Percentiles rank a stretch among this genome's conserved stretches.
phyloP scores from a whole-genome alignment of 345 rosid genomes.

The Salix koriyanagi region DNA sequence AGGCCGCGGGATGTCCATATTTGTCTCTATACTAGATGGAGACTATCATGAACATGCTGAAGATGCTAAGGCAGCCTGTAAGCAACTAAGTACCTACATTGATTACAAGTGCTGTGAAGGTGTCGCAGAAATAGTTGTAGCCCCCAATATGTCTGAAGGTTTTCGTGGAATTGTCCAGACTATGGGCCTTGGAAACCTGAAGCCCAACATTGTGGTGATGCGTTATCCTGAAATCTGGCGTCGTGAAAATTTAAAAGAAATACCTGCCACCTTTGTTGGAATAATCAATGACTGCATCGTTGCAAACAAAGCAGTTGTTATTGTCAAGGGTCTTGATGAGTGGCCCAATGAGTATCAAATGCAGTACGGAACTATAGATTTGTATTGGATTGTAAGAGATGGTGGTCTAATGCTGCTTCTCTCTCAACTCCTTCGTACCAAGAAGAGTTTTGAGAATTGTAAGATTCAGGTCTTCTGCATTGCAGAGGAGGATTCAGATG shows the following conservation, averaged over 20 bases:
- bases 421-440: slow-evolving; percentile 96
- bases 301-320: slow-evolving; percentile 98
- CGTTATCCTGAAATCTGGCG: slow-evolving; percentile 99
- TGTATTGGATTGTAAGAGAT: slow-evolving; percentile 97
- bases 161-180: slow-evolving; percentile 97
- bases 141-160: slow-evolving; percentile 95
- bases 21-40: slow-evolving; percentile 82
- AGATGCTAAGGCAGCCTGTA: slow-evolving; percentile 91
- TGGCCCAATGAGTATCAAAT: slow-evolving; percentile 98
- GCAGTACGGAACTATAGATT: slow-evolving; percentile 93
- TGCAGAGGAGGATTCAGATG: slow-evolving; percentile 96
- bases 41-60: slow-evolving; percentile 93
- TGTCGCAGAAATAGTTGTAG: slow-evolving; percentile 97
- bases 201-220: slow-evolving; percentile 98
- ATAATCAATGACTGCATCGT: slow-evolving; percentile 92
- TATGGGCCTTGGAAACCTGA: slow-evolving; percentile 96
- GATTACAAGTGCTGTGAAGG: slow-evolving; percentile 95
- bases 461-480: slow-evolving; percentile 98
- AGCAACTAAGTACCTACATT: slow-evolving; percentile 79
- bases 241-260: slow-evolving; percentile 82
- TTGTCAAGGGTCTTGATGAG: slow-evolving; percentile 96
- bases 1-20: slow-evolving; percentile 99
- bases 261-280: slow-evolving; percentile 85
- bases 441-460: slow-evolving; percentile 96
- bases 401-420: slow-evolving; percentile 99